Base-by-base conservation (phyloP, 1,139 yeast species). In the Suhomyces chickasaworum region DNA sequence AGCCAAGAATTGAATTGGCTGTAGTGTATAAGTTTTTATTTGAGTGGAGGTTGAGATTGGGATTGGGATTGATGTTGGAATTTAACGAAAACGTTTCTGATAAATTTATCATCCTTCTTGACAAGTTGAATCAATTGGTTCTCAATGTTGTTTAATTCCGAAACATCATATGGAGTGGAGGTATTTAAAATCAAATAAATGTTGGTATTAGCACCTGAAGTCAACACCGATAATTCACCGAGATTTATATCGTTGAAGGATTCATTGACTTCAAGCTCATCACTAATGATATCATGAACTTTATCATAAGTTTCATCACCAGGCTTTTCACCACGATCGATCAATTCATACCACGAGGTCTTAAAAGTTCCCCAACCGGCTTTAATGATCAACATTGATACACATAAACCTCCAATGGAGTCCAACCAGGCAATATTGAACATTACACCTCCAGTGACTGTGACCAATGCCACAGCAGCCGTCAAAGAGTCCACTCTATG, bases 401-500 rank as follows among this genome's bases (percentile, higher is more conserved):
- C 98, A 7, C 89, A 63, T 23, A 91, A 65, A 0, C 98, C 99
- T 49, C 98, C 99, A 44, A 89, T 77, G 2, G 97, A 84, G 63
- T 93, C 99, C 46, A 93, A 71, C 86, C 97, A 89, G 34, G 82
- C 83, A 38, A 89, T 77, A 52, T 84, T 80, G 52, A 89, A 79
- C 51, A 89, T 69, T 53, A 86, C 84, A 25, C 97, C 96, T 2
- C 95, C 85, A 0, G 95, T 81, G 44, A 93, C 95, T 0, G 98
- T 90, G 4, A 84, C 78, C 21, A 91, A 78, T 0, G 99, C 98
- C 8, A 93, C 98, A 33, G 87, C 76, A 0, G 97, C 90, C 0
- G 98, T 95, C 55, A 93, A 66, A 1, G 96, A 86, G 63, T 93
- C 99, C n/a, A 93, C 91, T 53, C 99, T 78, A 61, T 93, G 99